Percentiles rank a stretch among this genome's conserved stretches.
Conservation (phyloP, 2,329 filamentous ascomycete genomes). For the Macrophomina pseudophaseolina region DNA sequence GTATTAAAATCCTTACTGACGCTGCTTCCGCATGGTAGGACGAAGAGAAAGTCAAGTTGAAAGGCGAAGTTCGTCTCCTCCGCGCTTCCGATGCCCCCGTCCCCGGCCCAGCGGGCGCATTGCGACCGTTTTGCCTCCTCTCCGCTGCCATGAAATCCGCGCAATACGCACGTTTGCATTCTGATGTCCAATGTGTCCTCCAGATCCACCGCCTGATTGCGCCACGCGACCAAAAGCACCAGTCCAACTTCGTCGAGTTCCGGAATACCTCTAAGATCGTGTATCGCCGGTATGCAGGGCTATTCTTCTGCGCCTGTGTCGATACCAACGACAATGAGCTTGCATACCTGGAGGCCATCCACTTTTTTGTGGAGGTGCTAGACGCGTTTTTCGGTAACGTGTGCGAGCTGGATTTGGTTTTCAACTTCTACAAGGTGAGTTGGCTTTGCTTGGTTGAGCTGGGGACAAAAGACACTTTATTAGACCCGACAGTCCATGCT, state of each 20-base stretch:
- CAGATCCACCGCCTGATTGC: constrained; percentile 96
- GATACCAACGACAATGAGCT: constrained; percentile 99
- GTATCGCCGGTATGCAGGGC: constrained; percentile 93
- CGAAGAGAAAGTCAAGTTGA: constrained; percentile 98
- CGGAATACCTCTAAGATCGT: constrained; percentile 90
- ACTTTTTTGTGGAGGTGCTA: constrained; percentile 98
- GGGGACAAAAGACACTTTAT: background rate
- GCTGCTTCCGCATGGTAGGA: constrained; percentile 60
- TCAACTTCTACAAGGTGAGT: constrained; percentile 72
- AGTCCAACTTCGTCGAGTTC: constrained; percentile 98
- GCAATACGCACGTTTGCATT: background rate
- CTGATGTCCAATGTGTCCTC: background rate
- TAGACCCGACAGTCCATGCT: too few species aligned
- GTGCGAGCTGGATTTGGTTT: constrained; percentile 90
- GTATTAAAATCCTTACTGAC: background rate
- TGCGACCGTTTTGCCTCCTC: background rate
- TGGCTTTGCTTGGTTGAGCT: too few species aligned
- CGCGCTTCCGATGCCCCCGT: background rate
- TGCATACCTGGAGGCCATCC: constrained; percentile 94
- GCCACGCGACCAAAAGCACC: constrained; percentile 97
- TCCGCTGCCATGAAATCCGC: background rate
- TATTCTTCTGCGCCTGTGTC: constrained; percentile 99
- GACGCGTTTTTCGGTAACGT: constrained; percentile 99
- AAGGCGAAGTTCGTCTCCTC: constrained; percentile 76
- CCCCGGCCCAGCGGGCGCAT: constrained; percentile 6